Evolutionary conservation across 192 early-diverging fungal species (phyloP).

Genomic region (Coemansia sp.): DNA sequence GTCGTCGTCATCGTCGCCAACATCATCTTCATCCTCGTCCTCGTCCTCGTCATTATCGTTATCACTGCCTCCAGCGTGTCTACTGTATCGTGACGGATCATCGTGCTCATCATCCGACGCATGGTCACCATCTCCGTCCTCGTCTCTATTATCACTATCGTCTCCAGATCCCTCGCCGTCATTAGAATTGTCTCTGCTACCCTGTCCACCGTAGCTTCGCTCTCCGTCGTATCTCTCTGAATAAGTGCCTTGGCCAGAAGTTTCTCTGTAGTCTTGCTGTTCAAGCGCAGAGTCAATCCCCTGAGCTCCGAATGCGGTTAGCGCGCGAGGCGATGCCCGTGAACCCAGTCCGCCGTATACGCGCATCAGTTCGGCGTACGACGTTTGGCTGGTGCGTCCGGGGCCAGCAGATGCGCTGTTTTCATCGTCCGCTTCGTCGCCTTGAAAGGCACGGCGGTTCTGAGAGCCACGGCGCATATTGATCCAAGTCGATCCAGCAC

Average conservation of each 20-base stretch:
- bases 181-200: background rate
- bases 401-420: background rate
- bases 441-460: background rate
- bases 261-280: background rate
- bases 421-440: background rate
- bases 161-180: background rate
- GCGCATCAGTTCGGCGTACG: constrained; percentile 8
- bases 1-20: constrained; percentile 12
- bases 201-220: background rate
- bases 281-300: background rate
- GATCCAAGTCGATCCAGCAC: constrained; percentile 46
- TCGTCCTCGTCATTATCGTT: constrained; percentile 9
- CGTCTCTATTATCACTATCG: background rate
- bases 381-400: background rate
- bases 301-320: background rate
- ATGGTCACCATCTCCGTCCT: constrained; percentile 11
- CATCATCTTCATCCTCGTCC: constrained; percentile 21
- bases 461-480: constrained; percentile 20
- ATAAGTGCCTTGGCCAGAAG: constrained; percentile 7
- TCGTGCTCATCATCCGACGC: constrained; percentile 1
- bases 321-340: background rate
- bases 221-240: constrained; percentile 9
- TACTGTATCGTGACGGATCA: background rate
- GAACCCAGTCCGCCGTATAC: constrained; percentile 8
- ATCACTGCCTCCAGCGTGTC: constrained; percentile 2